phyloP scores from a whole-genome alignment of 2,329 filamentous ascomycete species.

The Diaporthe citri region DNA sequence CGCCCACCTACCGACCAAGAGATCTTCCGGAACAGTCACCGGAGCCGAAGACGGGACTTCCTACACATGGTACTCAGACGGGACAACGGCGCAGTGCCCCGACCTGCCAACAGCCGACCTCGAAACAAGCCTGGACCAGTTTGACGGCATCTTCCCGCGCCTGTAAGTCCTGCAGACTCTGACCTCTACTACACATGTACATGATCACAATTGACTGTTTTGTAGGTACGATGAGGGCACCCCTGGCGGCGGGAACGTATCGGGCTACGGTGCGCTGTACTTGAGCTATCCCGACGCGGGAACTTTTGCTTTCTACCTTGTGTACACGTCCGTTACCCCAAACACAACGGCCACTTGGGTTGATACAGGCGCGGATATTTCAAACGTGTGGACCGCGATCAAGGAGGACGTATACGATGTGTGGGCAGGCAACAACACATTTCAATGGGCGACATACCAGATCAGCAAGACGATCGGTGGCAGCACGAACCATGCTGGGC shows the following conservation, averaged over 20 bases:
- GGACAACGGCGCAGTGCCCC: conserved; percentile 20
- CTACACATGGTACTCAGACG: conserved; percentile 5
- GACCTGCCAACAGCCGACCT: conserved; percentile 16
- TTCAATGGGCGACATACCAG: conserved; percentile 27
- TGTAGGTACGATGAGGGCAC: conserved; percentile 9
- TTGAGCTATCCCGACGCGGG: neutral
- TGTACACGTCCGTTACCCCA: conserved; percentile 20
- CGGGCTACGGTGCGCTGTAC: conserved; percentile 17
- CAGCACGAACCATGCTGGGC: conserved; percentile 18
- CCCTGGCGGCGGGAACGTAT: neutral
- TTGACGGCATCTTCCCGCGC: conserved; percentile 20
- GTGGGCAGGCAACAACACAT: neutral
- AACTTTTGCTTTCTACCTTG: conserved; percentile 17
- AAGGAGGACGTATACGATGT: conserved; percentile 16
- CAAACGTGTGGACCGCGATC: conserved; percentile 26
- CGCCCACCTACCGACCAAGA: conserved; percentile 6
- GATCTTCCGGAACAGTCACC: conserved; percentile 14
- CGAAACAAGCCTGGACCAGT: conserved; percentile 20
- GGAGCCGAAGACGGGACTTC: conserved; percentile 27
- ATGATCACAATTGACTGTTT: neutral
- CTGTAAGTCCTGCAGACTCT: neutral
- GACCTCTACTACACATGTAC: neutral
- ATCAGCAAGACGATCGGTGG: conserved; percentile 27
- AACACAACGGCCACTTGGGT: conserved; percentile 30
- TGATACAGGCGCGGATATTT: conserved; percentile 26